Percentiles rank a stretch among this genome's conserved stretches.
Evolutionary conservation across 2,329 filamentous ascomycete species (phyloP).

Genomic region (Ustulina deusta): DNA sequence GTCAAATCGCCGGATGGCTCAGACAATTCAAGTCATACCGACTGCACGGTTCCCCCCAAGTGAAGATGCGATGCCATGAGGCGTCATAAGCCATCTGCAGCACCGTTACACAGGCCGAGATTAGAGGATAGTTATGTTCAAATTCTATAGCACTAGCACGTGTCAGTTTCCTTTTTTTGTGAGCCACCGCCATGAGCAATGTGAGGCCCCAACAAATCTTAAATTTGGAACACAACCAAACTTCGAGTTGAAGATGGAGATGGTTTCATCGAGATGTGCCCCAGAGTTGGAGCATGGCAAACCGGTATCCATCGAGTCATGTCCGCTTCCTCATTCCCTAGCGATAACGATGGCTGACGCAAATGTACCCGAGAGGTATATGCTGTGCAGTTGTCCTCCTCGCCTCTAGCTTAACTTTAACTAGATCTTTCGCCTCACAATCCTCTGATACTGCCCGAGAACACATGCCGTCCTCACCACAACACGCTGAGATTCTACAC

Average conservation of each 20-base stretch:
- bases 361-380: background rate
- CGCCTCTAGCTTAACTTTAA: constrained; percentile 24
- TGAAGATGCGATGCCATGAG: background rate
- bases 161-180: background rate
- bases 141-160: background rate
- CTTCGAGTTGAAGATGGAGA: background rate
- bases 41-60: too few relatives aligned
- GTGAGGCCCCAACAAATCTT: background rate
- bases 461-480: background rate
- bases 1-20: background rate
- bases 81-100: background rate
- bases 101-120: background rate
- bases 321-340: background rate
- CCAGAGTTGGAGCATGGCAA: background rate
- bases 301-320: constrained; percentile 15
- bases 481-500: background rate
- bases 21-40: background rate
- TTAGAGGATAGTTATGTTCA: background rate
- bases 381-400: too few relatives aligned
- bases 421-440: background rate
- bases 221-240: background rate
- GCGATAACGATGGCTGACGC: background rate
- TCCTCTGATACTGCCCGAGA: background rate
- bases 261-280: background rate
- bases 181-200: background rate